Evolutionary conservation across 2,329 filamentous ascomycete genomes (phyloP).

Genomic region (Hypoxylon sp.): DNA sequence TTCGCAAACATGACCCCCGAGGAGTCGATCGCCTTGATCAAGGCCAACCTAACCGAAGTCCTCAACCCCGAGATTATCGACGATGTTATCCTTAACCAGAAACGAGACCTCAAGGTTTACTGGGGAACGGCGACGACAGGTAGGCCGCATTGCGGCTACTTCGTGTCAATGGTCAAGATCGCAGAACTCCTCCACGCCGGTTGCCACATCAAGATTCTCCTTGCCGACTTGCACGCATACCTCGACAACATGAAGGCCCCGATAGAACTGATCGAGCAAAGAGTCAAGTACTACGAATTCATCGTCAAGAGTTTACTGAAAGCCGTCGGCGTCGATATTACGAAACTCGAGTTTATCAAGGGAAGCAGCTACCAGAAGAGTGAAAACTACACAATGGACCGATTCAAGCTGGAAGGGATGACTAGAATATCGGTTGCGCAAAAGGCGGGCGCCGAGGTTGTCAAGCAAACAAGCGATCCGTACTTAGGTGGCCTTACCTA

Average conservation of each 20-base stretch:
- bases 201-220: slow-evolving; percentile 84
- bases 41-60: slow-evolving; percentile 84
- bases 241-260: slow-evolving; percentile 89
- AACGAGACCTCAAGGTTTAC: slow-evolving; percentile 83
- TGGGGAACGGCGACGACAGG: slow-evolving; percentile 82
- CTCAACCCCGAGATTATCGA: slow-evolving; percentile 89
- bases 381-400: slow-evolving; percentile 86
- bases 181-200: slow-evolving; percentile 88
- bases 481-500: slow-evolving; percentile 83
- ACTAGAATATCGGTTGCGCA: slow-evolving; percentile 76
- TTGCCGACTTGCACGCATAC: slow-evolving; percentile 83
- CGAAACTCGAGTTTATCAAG: slow-evolving; percentile 85
- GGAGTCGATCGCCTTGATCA: slow-evolving; percentile 82
- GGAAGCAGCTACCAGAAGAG: slow-evolving; percentile 86
- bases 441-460: slow-evolving; percentile 92
- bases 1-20: slow-evolving; percentile 58
- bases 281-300: slow-evolving; percentile 86
- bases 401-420: slow-evolving; percentile 83
- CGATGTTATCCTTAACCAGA: slow-evolving; percentile 74
- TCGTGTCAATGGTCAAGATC: slow-evolving; percentile 90
- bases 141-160: slow-evolving; percentile 89
- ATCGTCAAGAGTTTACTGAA: slow-evolving; percentile 82
- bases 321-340: slow-evolving; percentile 83
- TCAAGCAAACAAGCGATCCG: slow-evolving; percentile 89
- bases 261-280: slow-evolving; percentile 85